These are phyloP conservation scores for Trichoderma endophyticum DNA, from an alignment of 2,329 filamentous ascomycete genomes.

Conservation along the genomic window DNA sequence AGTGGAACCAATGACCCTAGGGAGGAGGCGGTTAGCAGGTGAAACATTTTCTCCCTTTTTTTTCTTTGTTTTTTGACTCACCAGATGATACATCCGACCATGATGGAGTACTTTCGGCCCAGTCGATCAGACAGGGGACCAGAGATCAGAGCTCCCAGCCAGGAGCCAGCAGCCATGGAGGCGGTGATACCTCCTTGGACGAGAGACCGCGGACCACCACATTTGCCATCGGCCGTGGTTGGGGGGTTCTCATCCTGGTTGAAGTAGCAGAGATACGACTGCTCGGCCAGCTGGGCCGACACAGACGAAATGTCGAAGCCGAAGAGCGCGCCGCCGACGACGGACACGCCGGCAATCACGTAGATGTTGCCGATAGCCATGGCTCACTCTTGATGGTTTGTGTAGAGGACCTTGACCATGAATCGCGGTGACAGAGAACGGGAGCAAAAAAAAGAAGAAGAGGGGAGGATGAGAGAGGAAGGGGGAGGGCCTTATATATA, in stretches of 20 bases:
- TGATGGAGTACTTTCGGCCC: conserved; percentile 50
- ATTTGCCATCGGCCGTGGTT: conserved; percentile 30
- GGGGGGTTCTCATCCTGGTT: conserved; percentile 36
- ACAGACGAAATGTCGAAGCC: conserved; percentile 58
- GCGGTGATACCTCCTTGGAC: conserved; percentile 52
- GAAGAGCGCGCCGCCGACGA: conserved; percentile 43
- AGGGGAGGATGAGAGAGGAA: neutral
- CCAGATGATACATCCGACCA: conserved; percentile 50
- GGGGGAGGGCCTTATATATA: conserved; percentile 6
- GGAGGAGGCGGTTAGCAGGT: neutral
- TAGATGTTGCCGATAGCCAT: conserved; percentile 36
- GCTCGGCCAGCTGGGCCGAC: conserved; percentile 42
- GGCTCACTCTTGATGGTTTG: conserved; percentile 3
- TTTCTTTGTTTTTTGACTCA: conserved; percentile 29
- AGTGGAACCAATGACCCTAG: conserved; percentile 47
- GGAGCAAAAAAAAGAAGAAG: neutral
- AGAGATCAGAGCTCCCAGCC: conserved; percentile 47
- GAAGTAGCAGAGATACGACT: conserved; percentile 39
- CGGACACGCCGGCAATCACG: conserved; percentile 35
- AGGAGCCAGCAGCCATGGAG: conserved; percentile 50
- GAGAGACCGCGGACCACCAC: conserved; percentile 38
- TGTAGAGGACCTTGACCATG: conserved; percentile 2
- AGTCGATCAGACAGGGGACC: conserved; percentile 48
- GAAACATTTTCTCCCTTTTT: neutral
- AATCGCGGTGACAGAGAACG: neutral